phyloP scores from a whole-genome alignment of 2,329 filamentous ascomycete species.

The Colletotrichum acutatum region DNA sequence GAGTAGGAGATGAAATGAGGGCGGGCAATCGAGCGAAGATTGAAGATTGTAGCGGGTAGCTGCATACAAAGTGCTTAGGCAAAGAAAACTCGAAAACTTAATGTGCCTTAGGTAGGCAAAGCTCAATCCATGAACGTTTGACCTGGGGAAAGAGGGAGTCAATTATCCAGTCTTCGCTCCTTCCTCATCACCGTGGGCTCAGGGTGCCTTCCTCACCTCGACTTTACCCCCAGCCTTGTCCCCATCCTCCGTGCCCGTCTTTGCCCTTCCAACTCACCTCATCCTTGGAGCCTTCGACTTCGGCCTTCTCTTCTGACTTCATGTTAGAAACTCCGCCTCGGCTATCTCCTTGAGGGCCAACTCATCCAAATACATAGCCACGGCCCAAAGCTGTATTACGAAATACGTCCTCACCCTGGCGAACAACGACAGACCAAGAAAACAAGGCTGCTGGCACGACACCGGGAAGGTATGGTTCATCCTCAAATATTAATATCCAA shows the following conservation, averaged over 20 bases:
- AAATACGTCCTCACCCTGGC: no score
- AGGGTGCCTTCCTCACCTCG: background rate
- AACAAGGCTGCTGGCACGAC: no score
- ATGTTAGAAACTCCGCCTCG: background rate
- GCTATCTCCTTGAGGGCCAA: background rate
- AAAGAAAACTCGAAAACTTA: background rate
- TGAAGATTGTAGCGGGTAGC: background rate
- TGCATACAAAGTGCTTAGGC: background rate
- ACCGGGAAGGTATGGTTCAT: background rate
- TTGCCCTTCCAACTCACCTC: no score
- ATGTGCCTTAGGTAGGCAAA: no score
- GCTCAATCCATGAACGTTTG: background rate
- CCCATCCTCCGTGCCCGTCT: background rate
- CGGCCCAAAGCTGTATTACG: no score
- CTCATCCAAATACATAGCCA: no score
- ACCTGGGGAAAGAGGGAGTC: background rate
- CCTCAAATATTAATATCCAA: background rate
- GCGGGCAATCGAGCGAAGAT: background rate
- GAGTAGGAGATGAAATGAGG: background rate
- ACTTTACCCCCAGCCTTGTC: background rate
- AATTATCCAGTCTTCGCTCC: background rate
- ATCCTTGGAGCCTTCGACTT: background rate
- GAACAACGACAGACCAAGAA: no score
- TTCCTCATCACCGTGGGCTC: background rate
- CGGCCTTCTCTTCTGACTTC: background rate